These are phyloP conservation scores for Euptelea pleiosperma DNA, from an alignment of 164 flowering plant genomes.

Conservation along the genomic window DNA sequence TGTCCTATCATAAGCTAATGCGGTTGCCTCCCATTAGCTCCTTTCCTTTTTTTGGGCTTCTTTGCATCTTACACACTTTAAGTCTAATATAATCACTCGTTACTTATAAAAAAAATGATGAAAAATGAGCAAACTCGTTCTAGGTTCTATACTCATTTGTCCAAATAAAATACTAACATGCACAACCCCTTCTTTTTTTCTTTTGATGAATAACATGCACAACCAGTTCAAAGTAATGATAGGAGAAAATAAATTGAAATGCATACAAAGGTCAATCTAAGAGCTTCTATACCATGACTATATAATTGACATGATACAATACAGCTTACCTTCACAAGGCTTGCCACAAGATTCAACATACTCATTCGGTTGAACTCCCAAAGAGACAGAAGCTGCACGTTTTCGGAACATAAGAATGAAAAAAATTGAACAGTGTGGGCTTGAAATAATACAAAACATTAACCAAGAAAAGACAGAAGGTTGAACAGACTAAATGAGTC, in stretches of 20 bases:
- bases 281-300: neutral
- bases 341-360: slow-evolving; percentile 90
- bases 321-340: slow-evolving; percentile 66
- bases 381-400: slow-evolving; percentile 69
- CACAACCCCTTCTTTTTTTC: no score
- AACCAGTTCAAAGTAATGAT: no score
- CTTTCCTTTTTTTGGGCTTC: no score
- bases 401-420: slow-evolving; percentile 5
- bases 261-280: neutral
- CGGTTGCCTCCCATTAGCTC: no score
- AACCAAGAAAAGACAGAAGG: neutral
- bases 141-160: no score
- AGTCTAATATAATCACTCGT: no score
- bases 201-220: no score
- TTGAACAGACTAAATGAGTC: neutral
- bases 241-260: neutral
- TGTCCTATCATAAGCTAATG: no score
- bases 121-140: no score
- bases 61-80: no score
- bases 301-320: neutral
- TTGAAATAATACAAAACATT: neutral
- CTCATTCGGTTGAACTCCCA: slow-evolving; percentile 90
- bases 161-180: no score
- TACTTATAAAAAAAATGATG: no score
- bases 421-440: neutral